Evolutionary conservation across 2,329 filamentous ascomycete genomes (phyloP), one percentile per base, ranked within the genome.

Genomic region (Talaromyces pinophilus): DNA sequence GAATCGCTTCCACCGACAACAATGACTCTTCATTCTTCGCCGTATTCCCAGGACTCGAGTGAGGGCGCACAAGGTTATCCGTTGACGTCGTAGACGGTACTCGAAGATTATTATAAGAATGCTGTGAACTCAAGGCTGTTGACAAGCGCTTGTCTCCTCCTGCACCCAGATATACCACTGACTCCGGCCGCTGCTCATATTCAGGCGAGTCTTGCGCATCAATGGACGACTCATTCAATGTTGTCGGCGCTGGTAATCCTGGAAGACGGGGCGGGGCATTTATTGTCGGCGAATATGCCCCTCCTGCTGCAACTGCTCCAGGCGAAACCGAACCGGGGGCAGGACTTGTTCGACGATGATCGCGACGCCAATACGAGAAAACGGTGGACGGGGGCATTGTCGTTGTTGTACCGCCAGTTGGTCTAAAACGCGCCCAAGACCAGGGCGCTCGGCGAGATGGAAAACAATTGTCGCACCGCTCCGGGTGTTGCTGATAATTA

Each of bases 311-410:
- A 22, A 22, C 33, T 25, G 65, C 62, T 6, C 59, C 60, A n/a
- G 65, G 69, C 66, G 67, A 69, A 33, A 72, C 69, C 25, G 71
- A 68, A 65, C 71, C 70, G 65, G 74, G 75, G 38, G 72, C 71
- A 44, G 73, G 73, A 67, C 71, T 74, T 40, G 73, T 75, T 63
- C 76, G 76, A 69, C 77, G 76, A 66, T 78, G 76, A 60, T 78
- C 76, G 68, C 76, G 76, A 64, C 77, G 77, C 77, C 75, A 78
- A 67, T 79, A 79, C 30, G 77, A 77, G 67, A 79, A 79, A 57
- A 79, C 77, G 22, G 76, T 74, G 48, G 77, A 78, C 3, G 77
- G 73, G 6, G 76, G 71, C 77, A 79, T 79, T 44, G 10, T 60
- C 38, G 40, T 46, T 57, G 62, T 33, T 30, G 40, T 44, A 28